Conservation (phyloP, 768 basidiomycete genomes). For the Rhodotorula graminis region DNA sequence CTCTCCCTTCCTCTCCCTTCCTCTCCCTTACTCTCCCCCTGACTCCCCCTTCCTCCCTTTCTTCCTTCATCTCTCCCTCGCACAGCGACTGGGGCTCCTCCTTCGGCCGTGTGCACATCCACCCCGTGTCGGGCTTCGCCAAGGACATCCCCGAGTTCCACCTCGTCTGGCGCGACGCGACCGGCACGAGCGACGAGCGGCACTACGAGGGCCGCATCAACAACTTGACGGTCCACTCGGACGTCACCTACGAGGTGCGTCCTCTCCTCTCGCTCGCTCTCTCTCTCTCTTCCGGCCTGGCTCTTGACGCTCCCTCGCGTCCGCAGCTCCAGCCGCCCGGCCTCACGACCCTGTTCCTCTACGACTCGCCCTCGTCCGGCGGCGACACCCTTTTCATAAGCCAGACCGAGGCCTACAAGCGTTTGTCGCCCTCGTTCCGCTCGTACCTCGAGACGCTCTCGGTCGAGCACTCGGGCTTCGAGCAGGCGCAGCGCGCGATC, state of each 20-base stretch:
- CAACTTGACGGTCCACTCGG: background rate
- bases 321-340: constrained; percentile 73
- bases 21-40: no score
- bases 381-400: constrained; percentile 50
- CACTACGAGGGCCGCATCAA: constrained; percentile 59
- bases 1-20: no score
- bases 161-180: constrained; percentile 73
- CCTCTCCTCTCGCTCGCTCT: background rate
- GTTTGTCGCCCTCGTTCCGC: constrained; percentile 69
- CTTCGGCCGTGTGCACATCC: constrained; percentile 63
- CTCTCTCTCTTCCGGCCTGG: no score
- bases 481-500: constrained; percentile 70
- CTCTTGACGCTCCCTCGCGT: no score
- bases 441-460: constrained; percentile 71
- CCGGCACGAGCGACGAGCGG: constrained; percentile 61
- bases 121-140: constrained; percentile 77
- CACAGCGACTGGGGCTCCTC: constrained; percentile 12
- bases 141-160: constrained; percentile 68
- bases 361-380: constrained; percentile 56
- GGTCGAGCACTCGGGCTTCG: constrained; percentile 74
- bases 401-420: constrained; percentile 66
- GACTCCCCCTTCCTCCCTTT: no score
- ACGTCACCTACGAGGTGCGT: constrained; percentile 60
- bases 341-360: constrained; percentile 74
- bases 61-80: no score